Base-by-base conservation (phyloP, 106 monocot genomes). In the Narthecium ossifragum region DNA sequence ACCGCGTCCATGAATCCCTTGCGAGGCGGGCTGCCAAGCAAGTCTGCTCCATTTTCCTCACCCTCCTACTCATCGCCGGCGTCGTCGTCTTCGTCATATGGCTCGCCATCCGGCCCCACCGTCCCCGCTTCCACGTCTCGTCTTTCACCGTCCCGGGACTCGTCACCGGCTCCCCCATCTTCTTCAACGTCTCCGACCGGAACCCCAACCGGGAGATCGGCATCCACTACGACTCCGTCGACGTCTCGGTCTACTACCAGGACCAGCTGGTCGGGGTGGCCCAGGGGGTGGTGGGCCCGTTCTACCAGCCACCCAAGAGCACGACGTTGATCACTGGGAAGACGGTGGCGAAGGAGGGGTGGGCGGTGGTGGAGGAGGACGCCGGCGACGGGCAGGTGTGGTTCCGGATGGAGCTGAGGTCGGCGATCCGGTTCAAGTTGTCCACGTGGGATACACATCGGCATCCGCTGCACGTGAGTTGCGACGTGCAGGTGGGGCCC, bases 81-180 rank as follows among this genome's bases (percentile, higher is more conserved):
- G 13, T 78, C 61, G 5, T 78, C 66, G 21, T 72, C 71, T 71
- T 78, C 62, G 1, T 78, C 55, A 26, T 78, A 31, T 67, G 61
- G 50, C 77, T 78, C 66, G 49, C 57, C 39, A 55, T 78, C 66
- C 77, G 71, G 18, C 77, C 77, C 61, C 76, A 76, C 70, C 76
- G 76, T 52, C 76, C 77, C 34, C 70, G 66, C 53, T 76, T 76
- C 76, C 66, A 72, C 71, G 23, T 72, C 43, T 31, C 32, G 55
- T 41, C 41, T 68, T 63, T 68, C 72, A 62, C 62, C 72, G 38
- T 34, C 21, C 8, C 32, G 29, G 7, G 1, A 41, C 55, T 51
- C 55, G 23, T 51, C 55, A 31, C 51, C 27, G 4, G 18, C 41
- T 28, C 47, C 27, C n/a, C 63, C 8, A 24, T 60, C 57, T 62